A percentile compares a stretch with the other conserved stretches of the same genome.
phyloP scores from a whole-genome alignment of 2,329 filamentous ascomycete genomes.

The Sporothrix inflata region DNA sequence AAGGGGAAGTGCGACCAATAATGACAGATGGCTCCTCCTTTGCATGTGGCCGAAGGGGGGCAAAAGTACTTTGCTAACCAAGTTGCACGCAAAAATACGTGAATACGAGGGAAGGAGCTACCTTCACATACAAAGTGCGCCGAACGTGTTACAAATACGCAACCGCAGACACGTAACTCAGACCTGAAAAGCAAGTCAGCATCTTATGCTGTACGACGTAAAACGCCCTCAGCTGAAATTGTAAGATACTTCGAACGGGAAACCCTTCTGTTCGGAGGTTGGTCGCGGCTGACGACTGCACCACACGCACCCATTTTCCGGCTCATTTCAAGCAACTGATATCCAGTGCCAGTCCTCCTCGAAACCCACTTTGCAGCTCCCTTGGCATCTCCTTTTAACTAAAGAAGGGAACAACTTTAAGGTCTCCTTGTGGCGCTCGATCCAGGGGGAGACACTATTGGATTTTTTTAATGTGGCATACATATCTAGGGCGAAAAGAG shows the following conservation, averaged over 20 bases:
- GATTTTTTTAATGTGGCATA: not conserved
- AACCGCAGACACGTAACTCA: not conserved
- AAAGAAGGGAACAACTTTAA: not conserved
- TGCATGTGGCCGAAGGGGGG: not conserved
- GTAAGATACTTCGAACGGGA: no score
- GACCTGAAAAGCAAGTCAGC: not conserved
- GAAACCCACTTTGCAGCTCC: not conserved
- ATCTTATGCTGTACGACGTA: not conserved
- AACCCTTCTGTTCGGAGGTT: not conserved
- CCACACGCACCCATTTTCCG: no score
- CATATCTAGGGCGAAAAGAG: not conserved
- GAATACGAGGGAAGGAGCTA: constrained; percentile 2
- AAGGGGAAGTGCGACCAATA: not conserved
- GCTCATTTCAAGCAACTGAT: no score
- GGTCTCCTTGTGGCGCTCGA: not conserved
- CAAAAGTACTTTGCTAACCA: not conserved
- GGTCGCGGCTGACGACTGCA: not conserved
- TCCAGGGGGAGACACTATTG: not conserved
- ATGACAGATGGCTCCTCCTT: not conserved
- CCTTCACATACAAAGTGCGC: not conserved
- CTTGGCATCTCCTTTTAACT: not conserved
- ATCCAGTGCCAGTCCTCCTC: not conserved
- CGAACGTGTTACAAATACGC: not conserved
- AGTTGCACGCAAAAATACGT: not conserved
- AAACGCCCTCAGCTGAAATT: not conserved